Conservation (phyloP, 768 basidiomycete species). For the Boletus rubroflammeus region DNA sequence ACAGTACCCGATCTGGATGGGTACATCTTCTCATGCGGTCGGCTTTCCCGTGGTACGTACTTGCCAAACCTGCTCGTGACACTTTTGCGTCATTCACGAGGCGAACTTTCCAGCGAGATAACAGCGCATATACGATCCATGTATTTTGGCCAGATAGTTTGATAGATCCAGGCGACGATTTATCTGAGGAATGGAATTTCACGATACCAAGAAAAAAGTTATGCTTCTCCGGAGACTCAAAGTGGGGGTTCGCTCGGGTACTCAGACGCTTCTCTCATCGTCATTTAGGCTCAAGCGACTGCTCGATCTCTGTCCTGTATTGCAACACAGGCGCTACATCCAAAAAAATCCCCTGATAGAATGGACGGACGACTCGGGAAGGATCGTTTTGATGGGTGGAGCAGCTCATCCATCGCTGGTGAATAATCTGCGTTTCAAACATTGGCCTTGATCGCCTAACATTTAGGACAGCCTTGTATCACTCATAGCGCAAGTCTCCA, state of each 20-base stretch:
- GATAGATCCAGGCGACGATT: conserved; percentile 26
- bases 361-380: conserved; percentile 44
- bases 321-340: conserved; percentile 37
- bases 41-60: conserved; percentile 18
- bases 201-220: conserved; percentile 34
- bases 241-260: conserved; percentile 24
- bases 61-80: neutral
- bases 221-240: conserved; percentile 32
- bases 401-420: conserved; percentile 55
- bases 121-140: conserved; percentile 36
- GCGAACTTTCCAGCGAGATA: conserved; percentile 23
- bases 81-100: neutral
- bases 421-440: conserved; percentile 10
- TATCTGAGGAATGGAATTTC: conserved; percentile 29
- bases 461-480: conserved; percentile 41
- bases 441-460: neutral
- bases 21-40: conserved; percentile 11
- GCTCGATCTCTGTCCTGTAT: conserved; percentile 32
- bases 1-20: conserved; percentile 22
- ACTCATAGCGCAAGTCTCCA: conserved; percentile 32
- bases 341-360: conserved; percentile 32
- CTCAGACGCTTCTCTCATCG: neutral
- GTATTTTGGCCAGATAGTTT: conserved; percentile 36
- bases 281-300: conserved; percentile 32
- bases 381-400: conserved; percentile 51